Evolutionary conservation across 768 basidiomycete genomes (phyloP).

Genomic region (Leccinum olivaceopallidum): DNA sequence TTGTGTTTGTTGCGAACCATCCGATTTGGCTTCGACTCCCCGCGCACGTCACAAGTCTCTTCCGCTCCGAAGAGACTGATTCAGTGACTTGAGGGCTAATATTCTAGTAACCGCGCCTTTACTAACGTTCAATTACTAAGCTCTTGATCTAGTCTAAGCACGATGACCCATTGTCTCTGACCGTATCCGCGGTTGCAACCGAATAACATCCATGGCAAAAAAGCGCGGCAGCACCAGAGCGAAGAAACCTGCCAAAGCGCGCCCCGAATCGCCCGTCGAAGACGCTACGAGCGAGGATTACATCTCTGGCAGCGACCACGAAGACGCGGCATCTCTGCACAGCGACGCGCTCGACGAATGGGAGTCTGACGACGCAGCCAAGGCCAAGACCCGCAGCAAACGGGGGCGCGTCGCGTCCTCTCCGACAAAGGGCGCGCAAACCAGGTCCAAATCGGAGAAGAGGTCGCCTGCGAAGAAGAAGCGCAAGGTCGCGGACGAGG

Average conservation of each 20-base stretch:
- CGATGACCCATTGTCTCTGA: too few relatives aligned
- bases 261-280: constrained; percentile 8
- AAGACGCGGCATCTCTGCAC: constrained; percentile 29
- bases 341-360: constrained; percentile 48
- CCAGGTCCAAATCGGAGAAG: constrained; percentile 23
- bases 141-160: neutral
- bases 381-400: constrained; percentile 16
- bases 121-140: neutral
- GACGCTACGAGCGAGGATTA: constrained; percentile 13
- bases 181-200: neutral
- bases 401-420: constrained; percentile 25
- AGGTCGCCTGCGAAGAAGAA: constrained; percentile 26
- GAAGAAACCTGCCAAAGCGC: constrained; percentile 2
- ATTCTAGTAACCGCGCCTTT: too few relatives aligned
- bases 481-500: constrained; percentile 19
- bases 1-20: too few relatives aligned
- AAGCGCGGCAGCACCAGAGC: constrained; percentile 16
- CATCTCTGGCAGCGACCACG: constrained; percentile 13
- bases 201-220: constrained; percentile 18
- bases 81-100: too few relatives aligned
- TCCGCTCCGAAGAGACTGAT: too few relatives aligned
- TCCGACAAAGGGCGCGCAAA: constrained; percentile 23
- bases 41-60: too few relatives aligned
- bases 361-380: constrained; percentile 28
- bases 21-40: too few relatives aligned